A percentile compares a stretch with the other conserved stretches of the same genome.
Evolutionary conservation across 2,329 filamentous ascomycete genomes (phyloP).

Genomic region (Thielaviopsis punctulata): DNA sequence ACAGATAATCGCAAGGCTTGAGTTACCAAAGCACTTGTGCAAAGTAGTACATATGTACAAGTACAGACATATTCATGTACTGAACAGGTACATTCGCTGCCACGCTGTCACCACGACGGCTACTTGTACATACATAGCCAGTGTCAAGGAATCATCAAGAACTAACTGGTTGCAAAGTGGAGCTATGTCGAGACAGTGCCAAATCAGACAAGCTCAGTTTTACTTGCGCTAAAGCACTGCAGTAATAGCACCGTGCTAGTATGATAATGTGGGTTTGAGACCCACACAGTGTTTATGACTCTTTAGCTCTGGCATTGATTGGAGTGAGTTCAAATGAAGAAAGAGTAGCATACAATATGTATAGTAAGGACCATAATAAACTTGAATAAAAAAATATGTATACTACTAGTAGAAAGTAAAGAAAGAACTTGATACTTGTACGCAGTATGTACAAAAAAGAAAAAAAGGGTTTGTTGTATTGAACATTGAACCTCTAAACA

Average conservation of each 20-base stretch:
- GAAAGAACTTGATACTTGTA: not conserved
- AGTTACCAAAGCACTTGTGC: too few species aligned
- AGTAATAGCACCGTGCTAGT: not conserved
- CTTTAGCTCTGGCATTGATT: not conserved
- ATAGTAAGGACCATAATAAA: too few species aligned
- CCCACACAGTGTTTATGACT: not conserved
- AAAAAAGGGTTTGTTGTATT: not conserved
- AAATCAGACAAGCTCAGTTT: not conserved
- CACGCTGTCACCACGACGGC: not conserved
- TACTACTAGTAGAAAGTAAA: not conserved
- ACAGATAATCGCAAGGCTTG: too few species aligned
- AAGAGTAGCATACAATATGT: too few species aligned
- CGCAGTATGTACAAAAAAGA: too few species aligned
- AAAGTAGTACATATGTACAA: not conserved
- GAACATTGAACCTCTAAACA: too few species aligned
- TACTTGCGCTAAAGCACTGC: not conserved
- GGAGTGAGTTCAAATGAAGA: too few species aligned
- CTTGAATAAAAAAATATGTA: too few species aligned
- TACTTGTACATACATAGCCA: constrained; percentile 2
- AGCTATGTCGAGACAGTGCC: constrained; percentile 2
- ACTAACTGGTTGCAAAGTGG: not conserved
- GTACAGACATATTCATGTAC: not conserved
- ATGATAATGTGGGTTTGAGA: not conserved
- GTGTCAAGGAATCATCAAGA: not conserved
- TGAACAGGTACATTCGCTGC: not conserved